Evolutionary conservation across 2,329 filamentous ascomycete species (phyloP).

Genomic region (Pestalotiopsis sp.): DNA sequence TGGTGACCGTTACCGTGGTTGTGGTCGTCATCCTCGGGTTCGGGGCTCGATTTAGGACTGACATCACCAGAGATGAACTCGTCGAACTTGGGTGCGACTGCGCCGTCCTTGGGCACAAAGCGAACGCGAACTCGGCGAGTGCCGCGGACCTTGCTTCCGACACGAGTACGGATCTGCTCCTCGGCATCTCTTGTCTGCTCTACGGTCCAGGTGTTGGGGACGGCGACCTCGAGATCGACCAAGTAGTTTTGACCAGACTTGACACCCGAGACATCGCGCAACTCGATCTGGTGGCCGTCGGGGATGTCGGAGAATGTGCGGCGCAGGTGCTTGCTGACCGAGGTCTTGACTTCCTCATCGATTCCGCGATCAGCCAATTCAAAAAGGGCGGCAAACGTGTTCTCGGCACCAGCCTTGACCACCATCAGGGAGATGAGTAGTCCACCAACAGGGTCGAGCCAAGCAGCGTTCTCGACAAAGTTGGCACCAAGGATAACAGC

Average conservation of each 20-base stretch:
- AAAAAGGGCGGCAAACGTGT: slow-evolving; percentile 79
- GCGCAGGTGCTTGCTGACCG: slow-evolving; percentile 67
- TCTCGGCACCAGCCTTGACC: slow-evolving; percentile 84
- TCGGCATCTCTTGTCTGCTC: slow-evolving; percentile 72
- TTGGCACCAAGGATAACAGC: slow-evolving; percentile 89
- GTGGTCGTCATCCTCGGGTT: slow-evolving; percentile 56
- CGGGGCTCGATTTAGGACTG: slow-evolving; percentile 57
- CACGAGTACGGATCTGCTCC: slow-evolving; percentile 68
- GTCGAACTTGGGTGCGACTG: slow-evolving; percentile 64
- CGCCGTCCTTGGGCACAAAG: slow-evolving; percentile 72
- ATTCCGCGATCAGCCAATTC: slow-evolving; percentile 92
- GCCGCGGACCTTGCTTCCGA: slow-evolving; percentile 79
- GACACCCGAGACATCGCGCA: slow-evolving; percentile 82
- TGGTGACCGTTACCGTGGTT: slow-evolving; percentile 35
- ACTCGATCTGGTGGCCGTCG: slow-evolving; percentile 62
- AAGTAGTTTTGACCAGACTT: slow-evolving; percentile 98
- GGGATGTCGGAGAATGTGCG: slow-evolving; percentile 59
- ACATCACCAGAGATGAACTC: slow-evolving; percentile 76
- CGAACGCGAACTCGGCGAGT: slow-evolving; percentile 82
- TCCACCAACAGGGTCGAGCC: slow-evolving; percentile 93
- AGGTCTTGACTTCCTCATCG: slow-evolving; percentile 78
- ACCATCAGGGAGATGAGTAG: slow-evolving; percentile 93
- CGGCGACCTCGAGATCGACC: slow-evolving; percentile 84
- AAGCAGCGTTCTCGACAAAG: slow-evolving; percentile 79
- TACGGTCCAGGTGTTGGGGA: slow-evolving; percentile 77